phyloP scores from a whole-genome alignment of 1,139 yeast species.

The Yamadazyma membranifaciens region DNA sequence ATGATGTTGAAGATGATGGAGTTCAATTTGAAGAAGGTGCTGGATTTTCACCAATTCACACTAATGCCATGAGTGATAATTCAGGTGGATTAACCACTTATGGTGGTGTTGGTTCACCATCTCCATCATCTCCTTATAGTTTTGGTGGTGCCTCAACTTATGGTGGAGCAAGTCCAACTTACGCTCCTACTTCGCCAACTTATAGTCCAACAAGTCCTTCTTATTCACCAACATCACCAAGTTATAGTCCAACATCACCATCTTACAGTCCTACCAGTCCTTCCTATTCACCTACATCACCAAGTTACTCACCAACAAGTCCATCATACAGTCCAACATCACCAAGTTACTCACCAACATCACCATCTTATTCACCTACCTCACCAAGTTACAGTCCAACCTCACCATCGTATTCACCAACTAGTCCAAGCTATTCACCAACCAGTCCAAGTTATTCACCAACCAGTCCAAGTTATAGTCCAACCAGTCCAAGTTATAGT shows the following conservation, averaged over 20 bases:
- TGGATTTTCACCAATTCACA: constrained; percentile 92
- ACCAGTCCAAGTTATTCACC: constrained; percentile 66
- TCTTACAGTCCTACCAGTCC: constrained; percentile 54
- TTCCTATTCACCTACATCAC: constrained; percentile 59
- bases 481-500: constrained; percentile 39
- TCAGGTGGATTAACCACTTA: constrained; percentile 95
- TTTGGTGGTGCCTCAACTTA: constrained; percentile 62
- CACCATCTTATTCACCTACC: constrained; percentile 68
- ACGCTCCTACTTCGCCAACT: constrained; percentile 52
- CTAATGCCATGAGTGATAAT: constrained; percentile 71
- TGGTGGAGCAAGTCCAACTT: constrained; percentile 51
- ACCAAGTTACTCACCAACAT: constrained; percentile 70
- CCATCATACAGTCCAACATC: constrained; percentile 35
- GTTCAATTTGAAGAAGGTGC: constrained; percentile 79
- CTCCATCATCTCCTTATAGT: constrained; percentile 58
- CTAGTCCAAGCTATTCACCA: constrained; percentile 64
- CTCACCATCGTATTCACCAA: constrained; percentile 55
- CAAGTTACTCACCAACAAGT: constrained; percentile 52
- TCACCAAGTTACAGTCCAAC: constrained; percentile 61
- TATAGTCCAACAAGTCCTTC: constrained; percentile 64
- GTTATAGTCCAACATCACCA: constrained; percentile 64
- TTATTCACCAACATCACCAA: constrained; percentile 68
- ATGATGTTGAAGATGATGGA: constrained; percentile 75
- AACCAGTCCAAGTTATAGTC: constrained; percentile 58
- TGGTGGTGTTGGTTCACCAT: constrained; percentile 54